Base-by-base conservation (phyloP, 805 yeast genomes). In the Metschnikowia rubicola region DNA sequence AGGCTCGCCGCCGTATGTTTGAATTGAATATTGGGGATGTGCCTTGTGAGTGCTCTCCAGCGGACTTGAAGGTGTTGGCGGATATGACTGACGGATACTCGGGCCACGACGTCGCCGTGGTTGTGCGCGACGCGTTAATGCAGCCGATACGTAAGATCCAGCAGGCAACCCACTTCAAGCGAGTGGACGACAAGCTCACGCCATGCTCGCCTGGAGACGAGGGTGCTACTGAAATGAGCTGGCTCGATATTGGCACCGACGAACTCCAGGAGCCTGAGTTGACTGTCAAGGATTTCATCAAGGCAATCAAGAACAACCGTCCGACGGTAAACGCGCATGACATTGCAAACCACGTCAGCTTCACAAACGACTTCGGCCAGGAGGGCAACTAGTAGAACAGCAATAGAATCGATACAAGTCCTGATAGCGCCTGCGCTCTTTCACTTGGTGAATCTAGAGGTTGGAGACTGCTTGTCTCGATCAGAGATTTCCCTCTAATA, bases 131-230 rank as follows among this genome's bases (percentile, higher is more conserved):
- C 66, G 98, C 98, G 0, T 73, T 94, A 56, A 94, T 94, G 99
- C 95, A 92, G 66, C 99, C 99, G 1, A 89, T 94, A 49, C 79
- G 99, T 59, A 90, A 89, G 63, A 89, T 94, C 53, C 98, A 92
- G 67, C 84, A 81, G 61, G 97, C 99, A 0, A 94, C 99, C 0
- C 99, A 94, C 73, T 94, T 94, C 73, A 86, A 86, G 63, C 74
- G 77, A 50, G 80, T 80, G 10, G 73, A 69, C 28, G 69, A 65
- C 28, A 83, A 81, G 63, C 77, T 81, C 41, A 87, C 91, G 12
- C 99, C 99, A 1, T 94, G 99, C 62, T 90, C 97, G 0, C 99
- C 99, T 0, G 99, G 99, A n/a, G 97, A 88, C 54, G 63, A 66
- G 3, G 88, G 79, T 13, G 97, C 98, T 0, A 65, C 69, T 35